Conservation (phyloP, 495 filamentous ascomycete genomes). For the Talaromyces adpressus region DNA sequence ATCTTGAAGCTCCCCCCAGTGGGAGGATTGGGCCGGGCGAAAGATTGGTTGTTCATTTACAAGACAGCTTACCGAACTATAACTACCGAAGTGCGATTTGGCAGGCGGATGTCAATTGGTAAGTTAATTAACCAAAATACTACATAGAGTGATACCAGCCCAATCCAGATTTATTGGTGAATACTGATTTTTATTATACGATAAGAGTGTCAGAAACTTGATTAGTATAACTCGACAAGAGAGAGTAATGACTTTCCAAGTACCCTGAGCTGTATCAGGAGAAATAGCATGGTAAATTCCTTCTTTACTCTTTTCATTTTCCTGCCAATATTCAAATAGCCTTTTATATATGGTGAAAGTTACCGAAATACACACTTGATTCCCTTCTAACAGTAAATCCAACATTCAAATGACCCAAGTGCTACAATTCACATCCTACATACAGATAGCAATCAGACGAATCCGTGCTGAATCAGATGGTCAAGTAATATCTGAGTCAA, state of each 20-base stretch:
- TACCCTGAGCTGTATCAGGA: background rate
- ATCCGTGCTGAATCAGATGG: background rate
- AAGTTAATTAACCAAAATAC: too few species aligned
- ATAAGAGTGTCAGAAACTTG: too few species aligned
- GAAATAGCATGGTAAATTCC: background rate
- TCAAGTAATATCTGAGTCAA: background rate
- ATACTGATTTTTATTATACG: background rate
- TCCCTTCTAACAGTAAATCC: background rate
- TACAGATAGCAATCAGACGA: background rate
- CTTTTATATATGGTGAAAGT: too few species aligned
- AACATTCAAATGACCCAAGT: background rate
- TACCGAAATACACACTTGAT: background rate
- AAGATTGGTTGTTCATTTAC: background rate
- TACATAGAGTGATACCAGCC: background rate
- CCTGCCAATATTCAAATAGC: too few species aligned
- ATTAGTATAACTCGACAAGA: too few species aligned
- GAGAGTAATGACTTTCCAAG: background rate
- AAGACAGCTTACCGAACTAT: background rate
- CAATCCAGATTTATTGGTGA: background rate
- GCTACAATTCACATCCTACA: background rate
- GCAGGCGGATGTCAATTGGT: background rate
- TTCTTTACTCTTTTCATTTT: background rate
- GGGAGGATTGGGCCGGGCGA: background rate
- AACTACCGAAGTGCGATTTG: background rate
- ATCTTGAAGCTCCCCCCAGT: background rate